phyloP scores from a whole-genome alignment of 208 protist species.

The Trypanosoma cruzi region DNA sequence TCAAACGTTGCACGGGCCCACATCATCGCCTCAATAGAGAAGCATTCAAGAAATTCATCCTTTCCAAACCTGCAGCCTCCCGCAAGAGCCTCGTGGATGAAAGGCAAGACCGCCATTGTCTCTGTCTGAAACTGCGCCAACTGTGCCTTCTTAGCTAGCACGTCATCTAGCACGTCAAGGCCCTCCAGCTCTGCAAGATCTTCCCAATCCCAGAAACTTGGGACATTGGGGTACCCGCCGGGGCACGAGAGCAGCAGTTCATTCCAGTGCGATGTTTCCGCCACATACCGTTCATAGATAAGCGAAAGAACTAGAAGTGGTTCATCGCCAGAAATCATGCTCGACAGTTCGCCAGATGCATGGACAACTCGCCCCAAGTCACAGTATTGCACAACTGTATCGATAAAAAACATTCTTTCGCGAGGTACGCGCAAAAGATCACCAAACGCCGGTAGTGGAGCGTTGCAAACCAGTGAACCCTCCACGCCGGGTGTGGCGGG shows the following conservation, averaged over 20 bases:
- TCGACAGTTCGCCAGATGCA: conserved; percentile 32
- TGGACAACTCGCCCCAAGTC: conserved; percentile 56
- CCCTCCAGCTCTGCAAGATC: conserved; percentile 80
- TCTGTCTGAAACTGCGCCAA: conserved; percentile 51
- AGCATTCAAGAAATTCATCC: conserved; percentile 31
- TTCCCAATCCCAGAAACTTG: conserved; percentile 59
- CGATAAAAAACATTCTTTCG: conserved; percentile 61
- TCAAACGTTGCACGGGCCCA: conserved; percentile 91
- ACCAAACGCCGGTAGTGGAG: conserved; percentile 46
- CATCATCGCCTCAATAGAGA: conserved; percentile 54
- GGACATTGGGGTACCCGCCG: conserved; percentile 64
- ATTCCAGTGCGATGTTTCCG: conserved; percentile 65
- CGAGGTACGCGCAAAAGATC: conserved; percentile 79
- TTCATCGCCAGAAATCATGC: conserved; percentile 64
- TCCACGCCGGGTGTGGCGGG: conserved; percentile 43
- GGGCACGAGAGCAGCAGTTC: conserved; percentile 64
- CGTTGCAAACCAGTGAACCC: conserved; percentile 63
- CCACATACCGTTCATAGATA: conserved; percentile 75
- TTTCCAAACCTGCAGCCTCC: conserved; percentile 26
- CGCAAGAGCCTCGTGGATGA: conserved; percentile 36
- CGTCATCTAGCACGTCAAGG: conserved; percentile 80
- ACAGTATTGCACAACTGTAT: conserved; percentile 53
- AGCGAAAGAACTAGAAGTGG: conserved; percentile 78
- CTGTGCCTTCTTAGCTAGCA: conserved; percentile 57
- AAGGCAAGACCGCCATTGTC: conserved; percentile 37